These are phyloP conservation scores for Tremella mesenterica DNA, from an alignment of 768 basidiomycete genomes.

Conservation along the genomic window DNA sequence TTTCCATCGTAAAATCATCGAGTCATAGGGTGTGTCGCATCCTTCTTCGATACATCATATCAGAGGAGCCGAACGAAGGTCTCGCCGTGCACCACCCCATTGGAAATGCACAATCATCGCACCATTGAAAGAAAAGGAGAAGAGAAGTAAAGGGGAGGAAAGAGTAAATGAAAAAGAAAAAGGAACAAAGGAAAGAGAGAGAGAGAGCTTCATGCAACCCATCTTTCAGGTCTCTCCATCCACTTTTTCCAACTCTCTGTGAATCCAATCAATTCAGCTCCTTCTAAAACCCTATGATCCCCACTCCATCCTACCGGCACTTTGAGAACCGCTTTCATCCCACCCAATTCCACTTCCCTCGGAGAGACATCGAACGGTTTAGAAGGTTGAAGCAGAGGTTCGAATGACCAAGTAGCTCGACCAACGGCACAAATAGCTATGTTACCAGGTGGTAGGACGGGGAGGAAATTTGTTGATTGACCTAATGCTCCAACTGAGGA, in stretches of 20 bases:
- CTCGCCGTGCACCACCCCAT: too few relatives aligned
- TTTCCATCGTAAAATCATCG: too few relatives aligned
- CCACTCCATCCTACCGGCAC: constrained; percentile 37
- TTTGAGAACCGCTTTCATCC: constrained; percentile 23
- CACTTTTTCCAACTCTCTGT: constrained; percentile 40
- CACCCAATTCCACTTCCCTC: constrained; percentile 17
- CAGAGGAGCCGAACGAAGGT: too few relatives aligned
- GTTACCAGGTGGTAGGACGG: constrained; percentile 33
- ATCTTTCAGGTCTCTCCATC: constrained; percentile 35
- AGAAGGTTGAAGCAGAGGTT: constrained; percentile 3
- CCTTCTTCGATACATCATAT: too few relatives aligned
- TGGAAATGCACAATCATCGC: too few relatives aligned
- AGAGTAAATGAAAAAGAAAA: too few relatives aligned
- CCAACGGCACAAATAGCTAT: constrained; percentile 38
- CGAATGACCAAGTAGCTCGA: constrained; percentile 31
- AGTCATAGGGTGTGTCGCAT: too few relatives aligned
- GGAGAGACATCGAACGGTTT: constrained; percentile 6
- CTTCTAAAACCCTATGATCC: constrained; percentile 41
- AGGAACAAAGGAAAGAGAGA: too few relatives aligned
- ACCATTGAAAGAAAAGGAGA: too few relatives aligned
- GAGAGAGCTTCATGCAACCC: too few relatives aligned
- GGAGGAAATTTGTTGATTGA: constrained; percentile 27
- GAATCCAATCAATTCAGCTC: constrained; percentile 38
- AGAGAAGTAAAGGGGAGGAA: too few relatives aligned
- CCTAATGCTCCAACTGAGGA: constrained; percentile 34